Base-by-base conservation (phyloP, 768 basidiomycete species). In the Kwoniella sp. region DNA sequence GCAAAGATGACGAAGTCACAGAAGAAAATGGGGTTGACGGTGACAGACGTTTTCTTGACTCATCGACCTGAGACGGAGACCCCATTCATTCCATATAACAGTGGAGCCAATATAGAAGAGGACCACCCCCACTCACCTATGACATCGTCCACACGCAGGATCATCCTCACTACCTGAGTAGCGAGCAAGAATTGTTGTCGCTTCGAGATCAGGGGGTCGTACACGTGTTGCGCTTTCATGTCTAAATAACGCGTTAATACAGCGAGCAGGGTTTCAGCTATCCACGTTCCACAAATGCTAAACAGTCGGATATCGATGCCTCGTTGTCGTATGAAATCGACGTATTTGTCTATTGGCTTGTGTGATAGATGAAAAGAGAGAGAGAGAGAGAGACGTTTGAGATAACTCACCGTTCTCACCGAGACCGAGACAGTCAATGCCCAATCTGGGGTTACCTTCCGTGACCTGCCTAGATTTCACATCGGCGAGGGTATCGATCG, bases 141-240 rank as follows among this genome's bases (percentile, higher is more conserved):
- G 33, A 81, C 80, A 64, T 81, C 80, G 63, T 79, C 78, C 47
- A 81, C 74, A 47, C 79, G 65, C 60, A 81, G 68, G 55, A 81
- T 80, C 77, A 79, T 78, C 61, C 74, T 65, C 9, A 78, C 74
- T 19, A 76, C 69, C 58, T 70, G 70, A 22, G 94, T 97, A n/a
- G 96, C 96, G 46, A 99, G 83, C 63, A 99, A 82, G 82, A 92
- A 96, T 77, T 98, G 95, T 77, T 97, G 94, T 75, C 95, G 83
- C 82, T 98, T 99, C 46, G 93, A 93, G 80, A 98, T 96, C 68
- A 97, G 82, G 27, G 96, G 95, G 76, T 99, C 96, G 71, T 94
- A 93, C 47, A 98, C 94, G 73, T 92, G 91, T 78, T 97, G 95
- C 76, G 88, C 85, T 84, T 90, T 95, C 95, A 99, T 99, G 72